Percentiles rank a stretch among this genome's conserved stretches.
Conservation (phyloP, 768 basidiomycete genomes). For the Russula olivacea region DNA sequence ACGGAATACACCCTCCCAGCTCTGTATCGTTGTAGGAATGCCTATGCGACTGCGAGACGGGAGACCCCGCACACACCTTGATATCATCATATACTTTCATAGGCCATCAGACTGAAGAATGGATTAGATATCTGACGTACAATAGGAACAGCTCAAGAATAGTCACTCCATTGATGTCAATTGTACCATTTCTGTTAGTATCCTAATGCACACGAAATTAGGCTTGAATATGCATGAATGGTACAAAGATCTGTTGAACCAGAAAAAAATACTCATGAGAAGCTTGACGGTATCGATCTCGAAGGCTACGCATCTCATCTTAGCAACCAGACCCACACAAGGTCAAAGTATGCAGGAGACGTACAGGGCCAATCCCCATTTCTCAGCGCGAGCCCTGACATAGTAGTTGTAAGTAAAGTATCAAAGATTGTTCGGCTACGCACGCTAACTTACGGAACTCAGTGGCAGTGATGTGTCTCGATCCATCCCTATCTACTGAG, state of each 20-base stretch:
- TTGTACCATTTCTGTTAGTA: constrained; percentile 68
- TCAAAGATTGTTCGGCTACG: not conserved
- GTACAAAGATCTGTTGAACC: not conserved
- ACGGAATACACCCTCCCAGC: constrained; percentile 80
- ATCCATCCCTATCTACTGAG: constrained; percentile 63
- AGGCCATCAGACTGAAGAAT: constrained; percentile 54
- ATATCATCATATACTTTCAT: constrained; percentile 79
- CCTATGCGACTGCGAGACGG: not conserved
- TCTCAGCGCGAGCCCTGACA: constrained; percentile 42
- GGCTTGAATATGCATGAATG: not conserved
- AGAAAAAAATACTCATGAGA: constrained; percentile 73
- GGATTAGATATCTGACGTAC: constrained; percentile 12
- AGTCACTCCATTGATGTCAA: constrained; percentile 67
- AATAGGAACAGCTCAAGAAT: not conserved
- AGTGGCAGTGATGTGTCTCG: constrained; percentile 54
- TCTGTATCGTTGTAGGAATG: constrained; percentile 33
- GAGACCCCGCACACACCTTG: constrained; percentile 38
- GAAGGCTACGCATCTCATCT: constrained; percentile 45
- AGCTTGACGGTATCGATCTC: constrained; percentile 84
- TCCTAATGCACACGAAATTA: constrained; percentile 38
- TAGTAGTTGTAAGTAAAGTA: not conserved
- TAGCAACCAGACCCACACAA: not conserved
- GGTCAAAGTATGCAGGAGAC: constrained; percentile 29
- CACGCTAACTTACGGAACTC: constrained; percentile 57
- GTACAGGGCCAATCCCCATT: constrained; percentile 73